Percentiles rank a stretch among this genome's conserved stretches.
Conservation (phyloP, 225 moss, liverwort and hornwort genomes). For the Ulota crispa region DNA sequence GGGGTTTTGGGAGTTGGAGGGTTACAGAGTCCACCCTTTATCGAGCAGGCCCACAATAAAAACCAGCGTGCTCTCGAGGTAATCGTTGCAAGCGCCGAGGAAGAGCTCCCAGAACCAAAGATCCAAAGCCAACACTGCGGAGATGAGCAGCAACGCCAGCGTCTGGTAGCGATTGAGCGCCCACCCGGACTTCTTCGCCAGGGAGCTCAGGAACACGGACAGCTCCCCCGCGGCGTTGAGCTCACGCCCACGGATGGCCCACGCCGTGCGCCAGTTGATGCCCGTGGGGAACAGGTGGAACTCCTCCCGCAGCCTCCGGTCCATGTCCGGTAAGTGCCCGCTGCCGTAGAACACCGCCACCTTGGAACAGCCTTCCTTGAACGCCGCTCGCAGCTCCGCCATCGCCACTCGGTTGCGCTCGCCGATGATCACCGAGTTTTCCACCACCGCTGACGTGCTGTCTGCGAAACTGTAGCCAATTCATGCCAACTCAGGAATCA, state of each 20-base stretch:
- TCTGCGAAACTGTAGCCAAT: constrained; percentile 69
- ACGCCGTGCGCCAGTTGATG: constrained; percentile 92
- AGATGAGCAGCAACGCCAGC: constrained; percentile 70
- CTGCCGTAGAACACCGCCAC: constrained; percentile 98
- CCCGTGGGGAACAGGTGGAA: constrained; percentile 71
- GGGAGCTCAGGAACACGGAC: constrained; percentile 53
- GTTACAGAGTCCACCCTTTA: constrained; percentile 75
- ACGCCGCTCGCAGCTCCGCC: constrained; percentile 77
- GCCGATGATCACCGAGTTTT: constrained; percentile 95
- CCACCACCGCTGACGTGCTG: constrained; percentile 81
- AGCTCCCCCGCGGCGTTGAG: constrained; percentile 49
- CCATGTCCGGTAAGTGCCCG: constrained; percentile 98
- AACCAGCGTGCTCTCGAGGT: constrained; percentile 58
- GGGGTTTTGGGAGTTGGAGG: no score
- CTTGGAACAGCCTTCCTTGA: constrained; percentile 78
- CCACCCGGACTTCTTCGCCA: constrained; percentile 87
- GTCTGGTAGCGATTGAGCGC: constrained; percentile 94
- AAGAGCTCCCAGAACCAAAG: constrained; percentile 98
- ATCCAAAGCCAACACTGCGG: constrained; percentile 76
- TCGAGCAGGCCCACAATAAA: constrained; percentile 76
- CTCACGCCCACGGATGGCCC: constrained; percentile 79
- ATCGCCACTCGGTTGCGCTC: constrained; percentile 95
- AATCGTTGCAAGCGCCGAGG: constrained; percentile 73
- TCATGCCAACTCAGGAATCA: not conserved
- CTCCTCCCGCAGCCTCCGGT: constrained; percentile 75